A percentile compares a stretch with the other conserved stretches of the same genome.
phyloP scores from a whole-genome alignment of 108 stramenopile genomes.

The Skeletonema marinoi region DNA sequence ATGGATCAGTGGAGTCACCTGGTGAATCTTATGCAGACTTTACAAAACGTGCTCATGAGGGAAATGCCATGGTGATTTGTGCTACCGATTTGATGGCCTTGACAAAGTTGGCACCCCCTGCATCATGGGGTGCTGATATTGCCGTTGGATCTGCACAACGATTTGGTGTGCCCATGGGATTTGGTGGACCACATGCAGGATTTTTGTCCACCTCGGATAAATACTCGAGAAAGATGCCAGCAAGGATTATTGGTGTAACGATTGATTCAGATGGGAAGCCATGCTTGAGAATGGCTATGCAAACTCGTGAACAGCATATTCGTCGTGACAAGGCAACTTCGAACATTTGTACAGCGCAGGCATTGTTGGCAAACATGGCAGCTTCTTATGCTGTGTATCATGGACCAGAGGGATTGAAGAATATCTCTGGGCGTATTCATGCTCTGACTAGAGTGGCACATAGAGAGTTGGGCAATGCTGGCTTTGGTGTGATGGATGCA shows the following conservation, averaged over 20 bases:
- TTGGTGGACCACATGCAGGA: conserved; percentile 99
- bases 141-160: conserved; percentile 98
- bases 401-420: conserved; percentile 94
- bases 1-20: conserved; percentile 83
- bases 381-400: conserved; percentile 99
- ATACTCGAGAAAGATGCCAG: conserved; percentile 98
- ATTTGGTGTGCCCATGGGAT: conserved; percentile 99
- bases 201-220: conserved; percentile 92
- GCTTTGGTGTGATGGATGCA: conserved; percentile 64
- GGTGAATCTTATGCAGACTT: conserved; percentile 86
- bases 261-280: conserved; percentile 92
- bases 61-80: conserved; percentile 89
- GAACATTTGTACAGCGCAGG: conserved; percentile 99
- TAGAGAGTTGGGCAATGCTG: conserved; percentile 77
- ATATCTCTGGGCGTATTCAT: conserved; percentile 90
- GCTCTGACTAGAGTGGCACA: conserved; percentile 82
- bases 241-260: conserved; percentile 96
- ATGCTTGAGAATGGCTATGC: conserved; percentile 99
- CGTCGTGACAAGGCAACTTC: conserved; percentile 99
- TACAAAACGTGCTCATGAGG: conserved; percentile 76
- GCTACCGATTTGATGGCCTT: conserved; percentile 97
- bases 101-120: conserved; percentile 87
- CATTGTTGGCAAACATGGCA: conserved; percentile 99
- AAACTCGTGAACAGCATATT: conserved; percentile 98
- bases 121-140: conserved; percentile 97